These are phyloP conservation scores for Lyophyllum decastes DNA, from an alignment of 768 basidiomycete genomes.

Conservation along the genomic window DNA sequence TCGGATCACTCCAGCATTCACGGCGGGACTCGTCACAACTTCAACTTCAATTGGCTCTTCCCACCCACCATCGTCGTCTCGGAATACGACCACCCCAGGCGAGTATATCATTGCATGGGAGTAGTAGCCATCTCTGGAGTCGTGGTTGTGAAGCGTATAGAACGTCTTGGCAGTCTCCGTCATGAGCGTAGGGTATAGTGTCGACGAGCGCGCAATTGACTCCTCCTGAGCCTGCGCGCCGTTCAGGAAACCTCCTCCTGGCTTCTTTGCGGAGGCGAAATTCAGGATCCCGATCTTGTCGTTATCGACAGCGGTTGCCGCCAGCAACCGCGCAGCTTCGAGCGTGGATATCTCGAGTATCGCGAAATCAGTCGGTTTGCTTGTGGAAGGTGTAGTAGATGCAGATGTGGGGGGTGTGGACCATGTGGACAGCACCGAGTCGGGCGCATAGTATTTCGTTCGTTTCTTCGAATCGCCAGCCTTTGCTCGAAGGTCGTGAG, in stretches of 20 bases:
- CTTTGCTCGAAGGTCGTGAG: conserved; percentile 28
- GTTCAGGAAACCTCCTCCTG: conserved; percentile 74
- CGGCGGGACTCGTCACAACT: conserved; percentile 72
- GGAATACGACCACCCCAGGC: conserved; percentile 60
- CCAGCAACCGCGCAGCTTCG: conserved; percentile 52
- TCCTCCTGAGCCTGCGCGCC: conserved; percentile 84
- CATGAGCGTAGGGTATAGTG: conserved; percentile 63
- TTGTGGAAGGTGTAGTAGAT: conserved; percentile 24
- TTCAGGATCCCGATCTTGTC: conserved; percentile 64
- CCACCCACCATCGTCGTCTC: conserved; percentile 62
- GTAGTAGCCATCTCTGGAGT: conserved; percentile 58
- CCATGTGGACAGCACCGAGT: conserved; percentile 53
- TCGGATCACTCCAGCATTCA: conserved; percentile 60
- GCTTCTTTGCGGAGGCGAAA: conserved; percentile 75
- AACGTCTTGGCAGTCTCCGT: conserved; percentile 57
- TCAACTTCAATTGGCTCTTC: conserved; percentile 60
- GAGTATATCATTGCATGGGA: conserved; percentile 81
- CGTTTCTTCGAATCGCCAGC: conserved; percentile 32
- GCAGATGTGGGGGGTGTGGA: conserved; percentile 44
- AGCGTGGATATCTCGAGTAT: conserved; percentile 66
- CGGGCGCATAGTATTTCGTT: conserved; percentile 56
- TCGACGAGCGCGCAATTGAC: conserved; percentile 75
- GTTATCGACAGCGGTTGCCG: conserved; percentile 19
- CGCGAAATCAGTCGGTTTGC: conserved; percentile 35
- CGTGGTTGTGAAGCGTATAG: conserved; percentile 58